Evolutionary conservation across 768 basidiomycete genomes (phyloP).

Genomic region (Dioszegia hungarica): DNA sequence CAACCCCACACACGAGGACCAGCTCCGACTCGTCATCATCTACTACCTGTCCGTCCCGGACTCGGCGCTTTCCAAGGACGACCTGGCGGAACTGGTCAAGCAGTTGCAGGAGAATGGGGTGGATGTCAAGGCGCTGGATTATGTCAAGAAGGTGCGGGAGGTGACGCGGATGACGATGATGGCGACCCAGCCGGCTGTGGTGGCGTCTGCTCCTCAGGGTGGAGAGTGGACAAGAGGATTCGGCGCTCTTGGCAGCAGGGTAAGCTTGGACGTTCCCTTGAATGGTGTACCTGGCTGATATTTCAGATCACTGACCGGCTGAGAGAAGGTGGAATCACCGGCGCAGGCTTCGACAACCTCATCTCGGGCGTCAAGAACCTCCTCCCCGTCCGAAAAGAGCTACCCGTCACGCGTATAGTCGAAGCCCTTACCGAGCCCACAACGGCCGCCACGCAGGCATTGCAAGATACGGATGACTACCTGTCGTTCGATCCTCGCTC

Average conservation of each 20-base stretch:
- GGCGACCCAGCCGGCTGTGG: constrained; percentile 55
- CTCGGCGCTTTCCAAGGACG: constrained; percentile 75
- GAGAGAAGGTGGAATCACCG: constrained; percentile 75
- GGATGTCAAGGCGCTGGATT: constrained; percentile 72
- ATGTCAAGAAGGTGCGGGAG: constrained; percentile 82
- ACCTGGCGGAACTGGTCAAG: constrained; percentile 77
- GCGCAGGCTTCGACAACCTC: constrained; percentile 71
- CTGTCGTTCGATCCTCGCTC: constrained; percentile 88
- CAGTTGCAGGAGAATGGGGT: constrained; percentile 78
- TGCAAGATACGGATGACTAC: constrained; percentile 95
- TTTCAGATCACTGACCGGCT: constrained; percentile 80
- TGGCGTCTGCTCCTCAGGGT: constrained; percentile 61
- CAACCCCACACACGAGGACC: constrained; percentile 69
- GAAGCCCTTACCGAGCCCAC: constrained; percentile 98
- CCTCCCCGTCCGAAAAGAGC: constrained; percentile 82
- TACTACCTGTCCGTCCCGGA: constrained; percentile 88
- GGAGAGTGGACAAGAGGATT: constrained; percentile 91
- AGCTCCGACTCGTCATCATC: constrained; percentile 87
- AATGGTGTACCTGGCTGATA: not conserved
- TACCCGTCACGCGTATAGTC: constrained; percentile 83
- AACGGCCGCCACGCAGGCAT: constrained; percentile 83
- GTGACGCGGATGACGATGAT: constrained; percentile 86
- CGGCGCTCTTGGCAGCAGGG: constrained; percentile 82
- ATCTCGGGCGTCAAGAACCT: constrained; percentile 98
- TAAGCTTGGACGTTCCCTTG: constrained; percentile 49